These are phyloP conservation scores for Leucocoprinus gongylophorus DNA, from an alignment of 1,284 basidiomycete species.

Conservation along the genomic window DNA sequence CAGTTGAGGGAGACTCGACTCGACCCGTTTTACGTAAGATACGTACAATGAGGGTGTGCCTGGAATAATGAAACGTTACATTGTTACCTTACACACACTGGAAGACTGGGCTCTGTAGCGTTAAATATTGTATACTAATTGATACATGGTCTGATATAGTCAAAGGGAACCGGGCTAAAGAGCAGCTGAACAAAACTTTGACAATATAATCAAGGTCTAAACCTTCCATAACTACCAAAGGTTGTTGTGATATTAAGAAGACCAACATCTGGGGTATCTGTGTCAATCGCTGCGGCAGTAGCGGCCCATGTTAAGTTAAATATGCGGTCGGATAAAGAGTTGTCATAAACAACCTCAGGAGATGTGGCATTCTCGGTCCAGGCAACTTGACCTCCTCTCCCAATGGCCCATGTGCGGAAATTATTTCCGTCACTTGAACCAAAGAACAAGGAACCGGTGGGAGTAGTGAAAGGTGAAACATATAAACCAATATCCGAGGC, in stretches of 20 bases:
- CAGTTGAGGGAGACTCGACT: not conserved
- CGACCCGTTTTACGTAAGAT: constrained; percentile 8
- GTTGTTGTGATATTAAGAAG: constrained; percentile 11
- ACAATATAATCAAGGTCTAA: constrained; percentile 3
- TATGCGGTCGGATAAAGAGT: constrained; percentile 32
- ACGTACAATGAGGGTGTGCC: not conserved
- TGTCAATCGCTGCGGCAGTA: constrained; percentile 40
- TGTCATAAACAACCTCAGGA: constrained; percentile 43
- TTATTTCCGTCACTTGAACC: constrained; percentile 43
- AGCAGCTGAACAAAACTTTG: too few species aligned
- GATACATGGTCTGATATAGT: constrained; percentile 6
- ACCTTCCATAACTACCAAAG: constrained; percentile 7
- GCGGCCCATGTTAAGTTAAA: constrained; percentile 49
- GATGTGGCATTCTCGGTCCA: constrained; percentile 52
- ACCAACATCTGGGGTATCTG: constrained; percentile 23
- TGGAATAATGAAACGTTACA: too few species aligned
- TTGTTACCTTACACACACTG: too few species aligned
- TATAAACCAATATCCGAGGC: constrained; percentile 41
- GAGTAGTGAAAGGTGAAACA: constrained; percentile 46
- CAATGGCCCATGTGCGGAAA: constrained; percentile 50
- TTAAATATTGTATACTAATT: not conserved
- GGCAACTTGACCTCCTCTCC: constrained; percentile 31
- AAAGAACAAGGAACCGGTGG: constrained; percentile 50
- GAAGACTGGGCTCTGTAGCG: not conserved
- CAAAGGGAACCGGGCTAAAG: not conserved